Conservation (phyloP, 2,329 filamentous ascomycete species). For the Epicoccum nigrum region DNA sequence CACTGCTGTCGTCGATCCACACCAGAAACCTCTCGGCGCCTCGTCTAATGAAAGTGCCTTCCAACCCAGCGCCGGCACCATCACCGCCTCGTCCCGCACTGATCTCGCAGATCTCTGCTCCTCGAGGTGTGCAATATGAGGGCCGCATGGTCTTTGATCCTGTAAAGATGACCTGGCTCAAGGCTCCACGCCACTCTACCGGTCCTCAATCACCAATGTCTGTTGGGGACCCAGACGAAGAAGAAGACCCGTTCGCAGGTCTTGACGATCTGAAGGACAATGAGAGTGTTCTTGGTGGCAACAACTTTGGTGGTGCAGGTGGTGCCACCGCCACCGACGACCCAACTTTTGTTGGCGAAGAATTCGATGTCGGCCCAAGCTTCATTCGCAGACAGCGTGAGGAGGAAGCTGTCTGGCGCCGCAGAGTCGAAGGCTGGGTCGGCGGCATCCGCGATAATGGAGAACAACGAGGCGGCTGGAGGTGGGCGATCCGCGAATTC, state of each 20-base stretch:
- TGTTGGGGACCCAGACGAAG: constrained; percentile 74
- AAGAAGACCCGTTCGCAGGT: constrained; percentile 92
- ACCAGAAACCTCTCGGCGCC: constrained; percentile 45
- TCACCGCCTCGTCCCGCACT: constrained; percentile 70
- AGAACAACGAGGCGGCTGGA: constrained; percentile 63
- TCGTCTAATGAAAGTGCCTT: constrained; percentile 41
- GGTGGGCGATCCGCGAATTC: constrained; percentile 71
- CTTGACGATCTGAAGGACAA: constrained; percentile 89
- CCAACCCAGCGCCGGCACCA: constrained; percentile 54
- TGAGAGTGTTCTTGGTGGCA: constrained; percentile 37
- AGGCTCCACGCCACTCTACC: constrained; percentile 58
- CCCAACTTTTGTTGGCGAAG: constrained; percentile 74
- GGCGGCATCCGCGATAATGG: constrained; percentile 58
- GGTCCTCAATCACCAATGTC: constrained; percentile 49
- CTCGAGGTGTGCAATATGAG: constrained; percentile 88
- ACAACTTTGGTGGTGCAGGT: constrained; percentile 29
- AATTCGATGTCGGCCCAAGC: constrained; percentile 96
- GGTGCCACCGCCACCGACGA: constrained; percentile 36
- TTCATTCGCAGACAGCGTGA: constrained; percentile 88
- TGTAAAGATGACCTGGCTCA: constrained; percentile 96
- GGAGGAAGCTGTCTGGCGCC: constrained; percentile 89
- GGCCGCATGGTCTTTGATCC: constrained; percentile 99
- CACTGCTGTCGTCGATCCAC: constrained; percentile 39
- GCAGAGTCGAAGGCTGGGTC: constrained; percentile 87
- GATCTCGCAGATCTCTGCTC: constrained; percentile 83